phyloP scores from a whole-genome alignment of 768 basidiomycete species.

The Leucosporidium creatinivorum region DNA sequence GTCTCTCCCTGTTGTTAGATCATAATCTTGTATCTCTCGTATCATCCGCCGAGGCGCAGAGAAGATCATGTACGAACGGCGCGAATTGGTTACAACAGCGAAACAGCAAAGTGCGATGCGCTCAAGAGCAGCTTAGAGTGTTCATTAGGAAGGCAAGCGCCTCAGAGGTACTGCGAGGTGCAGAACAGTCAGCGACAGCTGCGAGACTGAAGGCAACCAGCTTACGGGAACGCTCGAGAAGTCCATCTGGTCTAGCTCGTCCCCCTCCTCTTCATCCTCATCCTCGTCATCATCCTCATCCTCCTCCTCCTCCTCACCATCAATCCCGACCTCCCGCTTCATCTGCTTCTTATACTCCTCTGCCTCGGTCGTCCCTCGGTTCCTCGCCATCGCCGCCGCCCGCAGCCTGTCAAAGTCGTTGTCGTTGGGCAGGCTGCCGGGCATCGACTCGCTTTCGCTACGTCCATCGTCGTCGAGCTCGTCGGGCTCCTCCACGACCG shows the following conservation, averaged over 20 bases:
- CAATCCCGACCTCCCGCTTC: not conserved
- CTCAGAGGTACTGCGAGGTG: constrained; percentile 4
- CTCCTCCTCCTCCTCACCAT: constrained; percentile 46
- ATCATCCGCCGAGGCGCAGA: no score
- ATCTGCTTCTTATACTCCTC: constrained; percentile 7
- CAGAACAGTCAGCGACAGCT: not conserved
- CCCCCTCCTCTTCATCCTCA: constrained; percentile 40
- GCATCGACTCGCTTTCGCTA: constrained; percentile 40
- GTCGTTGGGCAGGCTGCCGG: constrained; percentile 72
- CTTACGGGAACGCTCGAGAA: constrained; percentile 40
- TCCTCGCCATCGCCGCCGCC: not conserved
- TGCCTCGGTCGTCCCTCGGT: not conserved
- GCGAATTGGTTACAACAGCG: no score
- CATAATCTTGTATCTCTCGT: no score
- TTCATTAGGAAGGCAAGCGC: not conserved
- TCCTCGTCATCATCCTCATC: constrained; percentile 27
- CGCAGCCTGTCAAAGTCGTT: constrained; percentile 31
- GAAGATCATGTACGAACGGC: no score
- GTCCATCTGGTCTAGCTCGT: constrained; percentile 62
- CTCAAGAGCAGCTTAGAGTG: no score
- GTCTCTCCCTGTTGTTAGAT: no score
- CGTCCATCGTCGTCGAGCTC: constrained; percentile 9
- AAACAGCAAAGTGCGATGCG: no score
- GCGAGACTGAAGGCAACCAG: not conserved
- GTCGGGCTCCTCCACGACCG: constrained; percentile 21